Conservation (phyloP, 1,284 basidiomycete genomes). For the Cutaneotrichosporon sp. region DNA sequence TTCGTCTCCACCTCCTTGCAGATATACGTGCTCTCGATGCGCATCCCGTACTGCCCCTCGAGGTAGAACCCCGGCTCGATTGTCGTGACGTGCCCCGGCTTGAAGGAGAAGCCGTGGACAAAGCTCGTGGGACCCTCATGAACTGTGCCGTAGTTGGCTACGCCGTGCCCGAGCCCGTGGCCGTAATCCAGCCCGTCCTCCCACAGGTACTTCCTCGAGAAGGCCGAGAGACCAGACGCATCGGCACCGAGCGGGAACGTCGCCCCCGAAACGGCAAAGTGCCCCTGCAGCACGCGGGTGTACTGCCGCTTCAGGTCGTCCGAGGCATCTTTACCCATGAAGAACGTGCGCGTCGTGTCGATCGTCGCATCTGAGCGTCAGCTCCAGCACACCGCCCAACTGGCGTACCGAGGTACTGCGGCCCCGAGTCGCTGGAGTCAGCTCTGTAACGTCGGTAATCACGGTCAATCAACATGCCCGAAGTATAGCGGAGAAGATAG, state of each 20-base stretch:
- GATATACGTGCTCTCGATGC: slow-evolving; percentile 80
- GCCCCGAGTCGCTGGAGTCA: slow-evolving; percentile 73
- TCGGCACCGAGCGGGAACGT: slow-evolving; percentile 87
- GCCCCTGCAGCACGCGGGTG: slow-evolving; percentile 93
- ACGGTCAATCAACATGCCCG: no score
- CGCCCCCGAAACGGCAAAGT: slow-evolving; percentile 88
- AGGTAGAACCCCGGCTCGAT: slow-evolving; percentile 67
- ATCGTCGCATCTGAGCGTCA: slow-evolving; percentile 74
- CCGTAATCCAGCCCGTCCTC: slow-evolving; percentile 79
- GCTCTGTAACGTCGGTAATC: no score
- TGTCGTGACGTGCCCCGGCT: slow-evolving; percentile 82
- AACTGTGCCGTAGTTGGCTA: slow-evolving; percentile 43
- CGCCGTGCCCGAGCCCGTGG: slow-evolving; percentile 53
- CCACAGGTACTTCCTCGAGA: slow-evolving; percentile 84
- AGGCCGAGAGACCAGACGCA: slow-evolving; percentile 75
- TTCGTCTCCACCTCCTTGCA: slow-evolving; percentile 64
- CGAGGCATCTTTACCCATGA: slow-evolving; percentile 77
- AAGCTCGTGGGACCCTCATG: slow-evolving; percentile 48
- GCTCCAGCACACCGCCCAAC: background rate
- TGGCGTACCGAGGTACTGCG: slow-evolving; percentile 65
- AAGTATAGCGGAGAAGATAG: no score
- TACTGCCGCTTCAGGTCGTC: slow-evolving; percentile 83
- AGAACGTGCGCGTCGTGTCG: slow-evolving; percentile 80
- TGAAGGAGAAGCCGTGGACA: slow-evolving; percentile 59
- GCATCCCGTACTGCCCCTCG: slow-evolving; percentile 80